Evolutionary conservation across 768 basidiomycete species (phyloP).

Genomic region (Suillus americanus): DNA sequence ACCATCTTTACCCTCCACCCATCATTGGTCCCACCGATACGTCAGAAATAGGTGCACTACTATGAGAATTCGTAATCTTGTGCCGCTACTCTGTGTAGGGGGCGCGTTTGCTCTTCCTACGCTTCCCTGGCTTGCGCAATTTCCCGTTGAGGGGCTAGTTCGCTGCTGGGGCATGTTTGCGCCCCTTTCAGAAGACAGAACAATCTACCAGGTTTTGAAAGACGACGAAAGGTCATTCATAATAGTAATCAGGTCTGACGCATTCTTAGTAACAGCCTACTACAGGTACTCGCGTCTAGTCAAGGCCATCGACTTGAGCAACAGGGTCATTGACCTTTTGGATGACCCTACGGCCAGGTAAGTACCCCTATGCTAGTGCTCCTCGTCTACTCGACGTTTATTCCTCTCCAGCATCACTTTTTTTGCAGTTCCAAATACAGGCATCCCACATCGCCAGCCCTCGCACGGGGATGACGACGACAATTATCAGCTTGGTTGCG

Average conservation of each 20-base stretch:
- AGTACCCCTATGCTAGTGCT: slow-evolving; percentile 4
- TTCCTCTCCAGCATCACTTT: slow-evolving; percentile 45
- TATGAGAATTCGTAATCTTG: slow-evolving; percentile 17
- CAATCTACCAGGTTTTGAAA: slow-evolving; percentile 29
- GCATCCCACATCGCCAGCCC: slow-evolving; percentile 33
- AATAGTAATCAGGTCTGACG: not conserved
- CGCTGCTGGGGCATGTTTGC: slow-evolving; percentile 6
- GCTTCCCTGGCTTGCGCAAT: slow-evolving; percentile 25
- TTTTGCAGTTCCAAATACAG: slow-evolving; percentile 51
- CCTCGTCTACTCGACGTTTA: not conserved
- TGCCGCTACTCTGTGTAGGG: slow-evolving; percentile 15
- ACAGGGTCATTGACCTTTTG: slow-evolving; percentile 37
- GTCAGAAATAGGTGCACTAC: not conserved
- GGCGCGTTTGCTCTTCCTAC: slow-evolving; percentile 19
- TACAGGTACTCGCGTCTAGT: slow-evolving; percentile 41
- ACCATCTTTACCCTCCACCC: not conserved
- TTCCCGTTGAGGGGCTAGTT: slow-evolving; percentile 15
- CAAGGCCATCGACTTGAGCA: slow-evolving; percentile 40
- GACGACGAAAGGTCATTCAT: slow-evolving; percentile 12
- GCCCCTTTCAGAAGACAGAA: slow-evolving; percentile 15
- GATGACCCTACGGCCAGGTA: slow-evolving; percentile 40
- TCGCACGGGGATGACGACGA: slow-evolving; percentile 4
- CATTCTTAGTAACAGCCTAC: not conserved
- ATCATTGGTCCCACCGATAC: not conserved
- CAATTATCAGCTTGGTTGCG: not conserved